These are phyloP conservation scores for Leersia perrieri DNA, from an alignment of 176 grass and related monocot genomes.

Conservation along the genomic window DNA sequence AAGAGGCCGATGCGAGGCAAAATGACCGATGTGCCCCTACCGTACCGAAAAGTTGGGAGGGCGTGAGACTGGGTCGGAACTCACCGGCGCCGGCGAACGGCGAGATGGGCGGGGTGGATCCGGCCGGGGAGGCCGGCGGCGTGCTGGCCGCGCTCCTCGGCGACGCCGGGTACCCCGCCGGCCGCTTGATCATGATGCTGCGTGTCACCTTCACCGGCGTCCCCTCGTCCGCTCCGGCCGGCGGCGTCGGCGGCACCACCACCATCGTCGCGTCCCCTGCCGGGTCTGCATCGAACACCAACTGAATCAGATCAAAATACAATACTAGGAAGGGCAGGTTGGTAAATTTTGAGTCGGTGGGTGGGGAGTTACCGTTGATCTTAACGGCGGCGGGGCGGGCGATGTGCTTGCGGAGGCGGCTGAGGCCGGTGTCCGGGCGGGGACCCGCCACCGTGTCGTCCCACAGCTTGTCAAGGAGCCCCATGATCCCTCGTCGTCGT, in stretches of 20 bases:
- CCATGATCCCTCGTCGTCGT: conserved; percentile 33
- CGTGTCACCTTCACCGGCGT: conserved; percentile 72
- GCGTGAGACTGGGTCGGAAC: not conserved
- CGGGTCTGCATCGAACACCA: conserved; percentile 38
- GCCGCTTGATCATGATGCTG: conserved; percentile 98
- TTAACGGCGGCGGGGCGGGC: conserved; percentile 55
- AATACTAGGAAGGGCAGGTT: not conserved
- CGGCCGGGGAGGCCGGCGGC: conserved; percentile 64
- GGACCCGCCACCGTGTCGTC: conserved; percentile 90
- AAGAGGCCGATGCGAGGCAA: not conserved
- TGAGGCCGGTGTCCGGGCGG: conserved; percentile 81
- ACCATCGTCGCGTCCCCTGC: conserved; percentile 34
- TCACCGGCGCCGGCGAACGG: conserved; percentile 75
- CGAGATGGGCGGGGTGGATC: conserved; percentile 68
- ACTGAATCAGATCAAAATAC: conserved; percentile 33
- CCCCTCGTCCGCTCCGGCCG: conserved; percentile 39
- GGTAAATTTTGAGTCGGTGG: not conserved
- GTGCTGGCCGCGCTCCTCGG: conserved; percentile 58
- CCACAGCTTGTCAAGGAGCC: conserved; percentile 94
- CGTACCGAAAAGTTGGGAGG: not conserved
- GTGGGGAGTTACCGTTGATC: conserved; percentile 39
- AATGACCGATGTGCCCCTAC: conserved; percentile 29
- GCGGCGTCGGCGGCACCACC: conserved; percentile 36
- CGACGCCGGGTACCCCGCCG: conserved; percentile 70
- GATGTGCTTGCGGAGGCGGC: conserved; percentile 73